Evolutionary conservation across 2,329 filamentous ascomycete genomes (phyloP), one percentile per base, ranked within the genome.

Genomic region (Taxawa tesnikishii): DNA sequence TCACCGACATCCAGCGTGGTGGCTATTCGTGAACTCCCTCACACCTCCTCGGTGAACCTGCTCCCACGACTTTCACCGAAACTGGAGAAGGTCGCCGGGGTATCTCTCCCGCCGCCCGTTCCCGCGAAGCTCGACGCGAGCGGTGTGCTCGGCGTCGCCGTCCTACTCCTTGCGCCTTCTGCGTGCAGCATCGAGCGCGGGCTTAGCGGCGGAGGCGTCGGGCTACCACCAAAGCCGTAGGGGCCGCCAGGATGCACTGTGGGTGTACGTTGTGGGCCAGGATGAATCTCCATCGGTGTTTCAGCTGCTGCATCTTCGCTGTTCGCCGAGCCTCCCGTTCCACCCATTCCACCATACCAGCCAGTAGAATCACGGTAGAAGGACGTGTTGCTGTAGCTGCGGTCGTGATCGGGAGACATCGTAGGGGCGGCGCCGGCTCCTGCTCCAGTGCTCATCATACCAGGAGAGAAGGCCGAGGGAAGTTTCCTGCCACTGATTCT

Each of bases 401-500:
- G 38, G 24, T 35, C 30, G 15, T 41, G 39, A 9, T 33, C 29
- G 8, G 38, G 38, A n/a, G n/a, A n/a, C n/a, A n/a, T n/a, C n/a
- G 33, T 29, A 44, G 38, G 14, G 44, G 40, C 17, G 57, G 29
- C 6, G 42, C 38, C 3, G 40, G 40, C 26, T 38, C 40, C 31
- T 19, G 36, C 14, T 33, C 15, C 10, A 26, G 23, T 29, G 23
- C 17, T 12, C 25, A 28, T 60, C 58, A 65, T 61, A 34, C 62
- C 62, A 35, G 58, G 55, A 37, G 62, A 65, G 47, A 63, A 65
- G 7, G 55, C 57, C 12, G 60, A 65, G 2, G 62, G 62, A 1
- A 66, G 50, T 41, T 66, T 66, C 28, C 62, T 59, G 11, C 62
- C 62, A 2, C 61, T 63, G 8, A 66, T 54, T 6, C 60, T 49